Evolutionary conservation across 2,329 filamentous ascomycete species (phyloP), one percentile per base, ranked within the genome.

Genomic region (Pyrenophora seminiperda): DNA sequence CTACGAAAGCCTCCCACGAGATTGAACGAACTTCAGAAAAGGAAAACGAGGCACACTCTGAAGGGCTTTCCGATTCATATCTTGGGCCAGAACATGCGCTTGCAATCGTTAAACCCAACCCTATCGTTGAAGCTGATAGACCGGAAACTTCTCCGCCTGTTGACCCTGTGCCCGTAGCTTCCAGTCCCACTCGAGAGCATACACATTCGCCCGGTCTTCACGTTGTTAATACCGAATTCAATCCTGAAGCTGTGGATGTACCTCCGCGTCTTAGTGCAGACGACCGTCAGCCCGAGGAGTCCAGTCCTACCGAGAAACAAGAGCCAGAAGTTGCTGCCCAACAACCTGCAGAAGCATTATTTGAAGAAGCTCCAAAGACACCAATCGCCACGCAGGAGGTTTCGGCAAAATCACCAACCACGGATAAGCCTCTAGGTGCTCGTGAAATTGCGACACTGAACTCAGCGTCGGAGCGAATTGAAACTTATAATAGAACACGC

Each of bases 391-490:
- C 47, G n/a, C 59, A 62, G 17, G 66, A 64, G 7, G 34, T 56
- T 29, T 41, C 50, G 14, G 22, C 42, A 3, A 65, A 47, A 19
- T 69, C 65, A n/a, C 61, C 66, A 18, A 59, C 56, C 4, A 56
- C 61, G 10, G 64, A 62, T 32, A 72, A 72, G 42, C 66, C 58
- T 83, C 30, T 79, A 82, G 56, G 77, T 1, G 92, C 95, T 73
- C 83, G 86, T 41, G 88, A 96, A 50, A 96, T 97, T 53, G 79
- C 91, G 62, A 84, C 83, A 7, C 79, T 94, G 41, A 79, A 82
- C 13, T 83, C 82, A 2, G 73, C 85, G 0, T 72, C 79, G 11
- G 86, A 94, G 58, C 85, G 91, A 15, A 89, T 94, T 52, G 77
- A 81, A 34, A 86, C 85, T 11, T 96, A 89, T 69, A 83, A 90